phyloP scores from a whole-genome alignment of 2,329 filamentous ascomycete species.

The Penicillium sclerotiorum region DNA sequence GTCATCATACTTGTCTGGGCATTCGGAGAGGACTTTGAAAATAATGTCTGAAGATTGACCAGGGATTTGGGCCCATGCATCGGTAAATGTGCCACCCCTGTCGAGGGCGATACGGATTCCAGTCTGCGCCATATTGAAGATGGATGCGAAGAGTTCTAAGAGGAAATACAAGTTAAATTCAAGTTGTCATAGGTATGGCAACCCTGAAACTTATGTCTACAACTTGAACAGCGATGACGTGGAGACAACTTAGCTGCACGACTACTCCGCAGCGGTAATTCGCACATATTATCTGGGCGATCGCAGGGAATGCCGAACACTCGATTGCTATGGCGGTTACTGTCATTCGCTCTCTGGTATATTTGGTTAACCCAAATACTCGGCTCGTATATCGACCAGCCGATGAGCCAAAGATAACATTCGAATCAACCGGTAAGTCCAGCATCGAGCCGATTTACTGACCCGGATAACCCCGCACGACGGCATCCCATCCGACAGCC shows the following conservation, averaged over 20 bases:
- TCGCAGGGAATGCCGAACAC: no score
- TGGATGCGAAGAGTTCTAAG: background rate
- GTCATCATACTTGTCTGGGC: slow-evolving; percentile 33
- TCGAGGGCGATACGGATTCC: slow-evolving; percentile 14
- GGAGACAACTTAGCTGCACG: no score
- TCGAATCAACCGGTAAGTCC: background rate
- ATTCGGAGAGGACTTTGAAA: slow-evolving; percentile 35
- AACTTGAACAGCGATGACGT: no score
- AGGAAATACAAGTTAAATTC: background rate
- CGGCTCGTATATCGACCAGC: background rate
- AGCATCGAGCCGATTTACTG: background rate
- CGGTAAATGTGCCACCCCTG: slow-evolving; percentile 35
- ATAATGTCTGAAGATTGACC: slow-evolving; percentile 27
- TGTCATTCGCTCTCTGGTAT: no score
- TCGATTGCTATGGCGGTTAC: no score
- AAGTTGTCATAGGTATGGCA: no score
- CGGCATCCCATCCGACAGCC: no score
- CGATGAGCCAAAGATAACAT: background rate
- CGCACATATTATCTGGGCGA: no score
- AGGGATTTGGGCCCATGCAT: slow-evolving; percentile 28
- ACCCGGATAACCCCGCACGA: background rate
- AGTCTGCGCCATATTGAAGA: background rate
- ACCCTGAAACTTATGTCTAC: no score
- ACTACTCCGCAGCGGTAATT: no score
- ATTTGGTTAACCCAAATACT: no score